Evolutionary conservation across 2,329 filamentous ascomycete species (phyloP).

Genomic region (Pseudogymnoascus sp.): DNA sequence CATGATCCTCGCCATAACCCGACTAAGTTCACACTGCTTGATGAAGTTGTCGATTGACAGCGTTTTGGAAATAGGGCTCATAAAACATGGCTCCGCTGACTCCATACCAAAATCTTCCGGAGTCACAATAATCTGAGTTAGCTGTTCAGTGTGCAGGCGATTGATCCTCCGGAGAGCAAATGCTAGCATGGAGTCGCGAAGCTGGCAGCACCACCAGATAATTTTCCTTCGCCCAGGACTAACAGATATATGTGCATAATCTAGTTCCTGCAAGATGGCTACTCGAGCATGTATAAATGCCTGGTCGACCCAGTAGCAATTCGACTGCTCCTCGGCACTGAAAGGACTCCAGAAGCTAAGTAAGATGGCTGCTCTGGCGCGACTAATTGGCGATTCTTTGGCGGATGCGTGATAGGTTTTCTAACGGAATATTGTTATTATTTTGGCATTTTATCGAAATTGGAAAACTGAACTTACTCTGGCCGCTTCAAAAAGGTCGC

Average conservation of each 20-base stretch:
- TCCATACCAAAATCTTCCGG: conserved; percentile 7
- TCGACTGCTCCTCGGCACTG: conserved; percentile 9
- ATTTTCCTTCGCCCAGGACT: conserved; percentile 4
- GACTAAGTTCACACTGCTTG: conserved; percentile 9
- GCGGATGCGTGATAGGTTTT: conserved; percentile 7
- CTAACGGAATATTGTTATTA: not conserved
- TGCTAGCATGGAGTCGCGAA: conserved; percentile 8
- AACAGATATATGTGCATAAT: not conserved
- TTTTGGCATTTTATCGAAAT: not conserved
- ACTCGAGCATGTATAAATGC: conserved; percentile 7
- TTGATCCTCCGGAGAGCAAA: conserved; percentile 8
- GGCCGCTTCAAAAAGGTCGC: conserved; percentile 1
- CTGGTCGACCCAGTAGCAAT: conserved; percentile 10
- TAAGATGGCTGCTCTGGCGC: conserved; percentile 8
- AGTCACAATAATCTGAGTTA: not conserved
- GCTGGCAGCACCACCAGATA: conserved; percentile 9
- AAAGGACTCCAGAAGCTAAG: conserved; percentile 10
- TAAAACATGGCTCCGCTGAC: not conserved
- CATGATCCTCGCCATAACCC: conserved; percentile 9
- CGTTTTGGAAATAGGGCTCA: not conserved
- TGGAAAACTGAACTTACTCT: conserved; percentile 1
- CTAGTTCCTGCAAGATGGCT: conserved; percentile 2
- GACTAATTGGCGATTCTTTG: conserved; percentile 8
- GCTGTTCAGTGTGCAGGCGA: not conserved
- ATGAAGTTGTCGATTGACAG: conserved; percentile 9